Base-by-base conservation (phyloP, 495 filamentous ascomycete genomes). In the Penicillium riverlandense region DNA sequence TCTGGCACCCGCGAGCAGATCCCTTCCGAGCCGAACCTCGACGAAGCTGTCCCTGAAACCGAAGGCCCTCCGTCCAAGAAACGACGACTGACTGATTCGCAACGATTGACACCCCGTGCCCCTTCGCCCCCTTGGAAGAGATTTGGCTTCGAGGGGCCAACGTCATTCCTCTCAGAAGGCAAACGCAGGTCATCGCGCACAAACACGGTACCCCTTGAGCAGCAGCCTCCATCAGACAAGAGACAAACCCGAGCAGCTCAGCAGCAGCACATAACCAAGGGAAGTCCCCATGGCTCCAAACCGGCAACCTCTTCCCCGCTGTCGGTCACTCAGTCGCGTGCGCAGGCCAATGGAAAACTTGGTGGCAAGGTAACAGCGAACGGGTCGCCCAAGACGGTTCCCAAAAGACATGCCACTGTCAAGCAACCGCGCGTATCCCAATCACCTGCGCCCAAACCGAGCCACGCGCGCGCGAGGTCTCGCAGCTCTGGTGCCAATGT, bases 51-150 rank as follows among this genome's bases (percentile, higher is more conserved):
- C 40, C 56, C 57, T 38, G 50, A 69, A 43, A 64, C 72, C 36
- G 69, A 73, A 47, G 69, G 61, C 29, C 84, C 77, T 42, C 85
- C 85, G 40, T 71, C 74, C 9, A 95, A 92, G 64, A 82, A 81
- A 57, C 82, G 85, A 52, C 84, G 87, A 62, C 72, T 90, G 39
- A 72, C 66, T 45, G 75, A 77, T 35, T 51, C 66, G 35, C 65
- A 63, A 42, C 71, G 67, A 27, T 76, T 77, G 10, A 63, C 65
- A 14, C 67, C 76, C 38, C 72, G 78, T 41, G 65, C 68, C 37
- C 58, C 63, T 42, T 96, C 92, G 29, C 92, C 92, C 45, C 92
- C 92, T 16, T 98, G 92, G 92, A 97, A 92, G 70, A 91, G 82
- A 61, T 71, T 85, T 40, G 82, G 85, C 37, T 85, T 80, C 22